phyloP scores from a whole-genome alignment of 495 filamentous ascomycete species.

The Talaromyces liani region DNA sequence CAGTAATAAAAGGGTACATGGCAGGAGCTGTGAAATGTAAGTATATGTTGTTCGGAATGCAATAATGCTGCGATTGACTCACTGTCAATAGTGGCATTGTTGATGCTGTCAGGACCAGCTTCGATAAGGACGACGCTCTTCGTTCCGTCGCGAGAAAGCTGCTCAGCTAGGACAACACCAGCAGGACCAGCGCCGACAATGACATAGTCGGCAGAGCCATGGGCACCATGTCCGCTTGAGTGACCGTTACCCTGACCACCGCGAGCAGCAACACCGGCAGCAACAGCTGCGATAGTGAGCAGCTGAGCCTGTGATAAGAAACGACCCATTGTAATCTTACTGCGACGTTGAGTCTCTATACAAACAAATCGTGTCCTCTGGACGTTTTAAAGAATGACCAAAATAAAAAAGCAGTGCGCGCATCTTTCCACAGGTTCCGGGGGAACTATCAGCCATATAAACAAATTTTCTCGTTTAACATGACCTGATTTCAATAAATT shows the following conservation, averaged over 20 bases:
- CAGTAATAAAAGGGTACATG: not conserved
- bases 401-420: no score
- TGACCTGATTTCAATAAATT: no score
- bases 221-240: not conserved
- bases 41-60: not conserved
- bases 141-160: slow-evolving; percentile 12
- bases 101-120: slow-evolving; percentile 7
- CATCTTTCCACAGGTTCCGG: no score
- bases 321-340: not conserved
- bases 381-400: no score
- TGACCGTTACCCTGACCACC: not conserved
- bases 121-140: slow-evolving; percentile 9
- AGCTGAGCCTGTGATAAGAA: not conserved
- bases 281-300: not conserved
- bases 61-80: not conserved
- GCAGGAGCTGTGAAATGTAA: not conserved
- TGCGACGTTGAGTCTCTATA: not conserved
- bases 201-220: slow-evolving; percentile 8
- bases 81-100: not conserved
- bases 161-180: slow-evolving; percentile 16
- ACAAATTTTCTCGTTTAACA: no score
- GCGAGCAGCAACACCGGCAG: not conserved
- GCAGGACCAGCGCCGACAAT: slow-evolving; percentile 18
- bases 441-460: no score
- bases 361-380: not conserved